phyloP scores from a whole-genome alignment of 495 filamentous ascomycete genomes.

The Hypoxylon perforatum region DNA sequence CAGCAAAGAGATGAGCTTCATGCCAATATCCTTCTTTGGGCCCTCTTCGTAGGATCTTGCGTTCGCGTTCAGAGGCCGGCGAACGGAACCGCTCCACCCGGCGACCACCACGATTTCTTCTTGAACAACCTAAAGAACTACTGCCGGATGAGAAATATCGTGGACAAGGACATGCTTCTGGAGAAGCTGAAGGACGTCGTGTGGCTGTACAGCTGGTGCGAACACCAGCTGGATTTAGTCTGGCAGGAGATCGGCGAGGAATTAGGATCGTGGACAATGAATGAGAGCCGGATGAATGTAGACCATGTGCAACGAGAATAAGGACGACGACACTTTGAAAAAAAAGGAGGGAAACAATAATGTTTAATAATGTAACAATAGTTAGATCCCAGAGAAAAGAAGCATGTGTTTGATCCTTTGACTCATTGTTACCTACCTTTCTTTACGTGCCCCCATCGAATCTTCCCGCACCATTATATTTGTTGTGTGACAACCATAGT shows the following conservation, averaged over 20 bases:
- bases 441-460: background rate
- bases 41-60: conserved; percentile 44
- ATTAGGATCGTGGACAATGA: conserved; percentile 25
- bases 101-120: conserved; percentile 44
- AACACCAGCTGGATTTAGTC: conserved; percentile 39
- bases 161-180: conserved; percentile 28
- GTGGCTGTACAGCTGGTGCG: conserved; percentile 45
- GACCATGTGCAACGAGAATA: conserved; percentile 1
- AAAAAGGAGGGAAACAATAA: conserved; percentile 12
- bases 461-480: background rate
- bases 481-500: background rate
- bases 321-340: background rate
- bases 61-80: conserved; percentile 29
- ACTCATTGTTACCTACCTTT: background rate
- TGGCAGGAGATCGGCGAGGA: conserved; percentile 42
- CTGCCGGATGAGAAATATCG: conserved; percentile 38
- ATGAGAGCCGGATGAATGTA: conserved; percentile 4
- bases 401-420: background rate
- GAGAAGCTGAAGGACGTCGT: conserved; percentile 39
- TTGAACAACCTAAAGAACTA: conserved; percentile 42
- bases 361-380: conserved; percentile 31
- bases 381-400: background rate
- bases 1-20: conserved; percentile 39
- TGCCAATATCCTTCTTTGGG: conserved; percentile 45
- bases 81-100: conserved; percentile 16